phyloP scores from a whole-genome alignment of 305 asterid genomes.

The Rubia tinctorum region DNA sequence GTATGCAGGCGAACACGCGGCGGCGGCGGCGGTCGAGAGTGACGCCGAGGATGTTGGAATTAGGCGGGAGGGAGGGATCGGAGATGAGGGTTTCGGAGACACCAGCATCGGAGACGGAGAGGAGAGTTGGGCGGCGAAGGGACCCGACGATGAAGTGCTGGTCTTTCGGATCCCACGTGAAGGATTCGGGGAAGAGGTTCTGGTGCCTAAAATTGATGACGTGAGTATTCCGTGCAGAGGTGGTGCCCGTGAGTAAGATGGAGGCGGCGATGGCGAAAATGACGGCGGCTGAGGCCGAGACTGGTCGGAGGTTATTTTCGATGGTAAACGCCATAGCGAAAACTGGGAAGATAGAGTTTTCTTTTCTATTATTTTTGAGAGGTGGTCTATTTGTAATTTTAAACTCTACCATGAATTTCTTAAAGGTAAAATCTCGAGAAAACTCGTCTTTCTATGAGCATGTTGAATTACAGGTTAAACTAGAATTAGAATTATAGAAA shows the following conservation, averaged over 20 bases:
- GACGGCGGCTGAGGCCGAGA: neutral
- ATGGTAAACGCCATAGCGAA: neutral
- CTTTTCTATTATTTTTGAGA: neutral
- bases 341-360: neutral
- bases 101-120: constrained; percentile 85
- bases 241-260: constrained; percentile 17
- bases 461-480: no score
- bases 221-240: constrained; percentile 42
- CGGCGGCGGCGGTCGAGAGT: constrained; percentile 51
- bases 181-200: constrained; percentile 67
- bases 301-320: neutral
- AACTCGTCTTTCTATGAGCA: fast-evolving
- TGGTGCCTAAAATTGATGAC: constrained; percentile 64
- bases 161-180: constrained; percentile 68
- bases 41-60: constrained; percentile 54
- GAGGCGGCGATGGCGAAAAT: neutral
- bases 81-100: constrained; percentile 53
- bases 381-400: no score
- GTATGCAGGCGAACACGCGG: constrained; percentile 79
- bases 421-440: no score
- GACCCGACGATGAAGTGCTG: constrained; percentile 87
- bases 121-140: constrained; percentile 45
- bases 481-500: no score
- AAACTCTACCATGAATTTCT: no score
- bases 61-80: constrained; percentile 46